These are phyloP conservation scores for Tolypocladium album DNA, from an alignment of 2,329 filamentous ascomycete genomes.

Conservation along the genomic window DNA sequence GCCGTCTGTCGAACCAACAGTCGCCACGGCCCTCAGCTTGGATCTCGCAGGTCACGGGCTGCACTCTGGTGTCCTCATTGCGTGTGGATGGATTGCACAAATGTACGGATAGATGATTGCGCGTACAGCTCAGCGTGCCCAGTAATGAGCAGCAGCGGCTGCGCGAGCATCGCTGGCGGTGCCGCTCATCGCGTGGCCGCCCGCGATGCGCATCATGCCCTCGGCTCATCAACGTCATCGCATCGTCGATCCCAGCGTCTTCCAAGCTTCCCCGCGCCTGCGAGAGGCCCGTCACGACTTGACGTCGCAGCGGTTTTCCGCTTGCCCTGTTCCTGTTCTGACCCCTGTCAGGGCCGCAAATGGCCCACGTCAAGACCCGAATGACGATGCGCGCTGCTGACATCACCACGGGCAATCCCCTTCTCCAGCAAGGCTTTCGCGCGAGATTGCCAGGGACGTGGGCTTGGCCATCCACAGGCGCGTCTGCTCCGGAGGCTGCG, in stretches of 20 bases:
- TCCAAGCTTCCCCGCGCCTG: not conserved
- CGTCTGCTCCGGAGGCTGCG: not conserved
- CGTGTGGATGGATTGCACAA: too few species aligned
- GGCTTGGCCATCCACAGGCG: not conserved
- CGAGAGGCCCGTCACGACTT: not conserved
- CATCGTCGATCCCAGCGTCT: not conserved
- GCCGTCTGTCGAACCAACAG: too few species aligned
- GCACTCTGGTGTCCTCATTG: not conserved
- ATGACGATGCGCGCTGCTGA: not conserved
- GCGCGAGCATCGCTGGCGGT: not conserved
- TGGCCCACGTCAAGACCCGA: not conserved
- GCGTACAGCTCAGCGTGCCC: not conserved
- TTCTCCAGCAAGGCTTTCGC: not conserved
- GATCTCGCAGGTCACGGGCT: not conserved
- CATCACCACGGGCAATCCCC: not conserved
- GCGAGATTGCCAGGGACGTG: not conserved
- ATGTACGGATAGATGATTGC: not conserved
- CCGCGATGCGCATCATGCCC: not conserved
- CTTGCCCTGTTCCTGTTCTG: not conserved
- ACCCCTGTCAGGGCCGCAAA: not conserved
- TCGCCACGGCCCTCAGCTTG: too few species aligned
- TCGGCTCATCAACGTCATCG: not conserved
- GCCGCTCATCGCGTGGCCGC: not conserved
- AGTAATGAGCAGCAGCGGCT: not conserved
- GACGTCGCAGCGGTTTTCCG: not conserved